Evolutionary conservation across 192 early-diverging fungal species (phyloP).

Genomic region (Podochytrium sp.): DNA sequence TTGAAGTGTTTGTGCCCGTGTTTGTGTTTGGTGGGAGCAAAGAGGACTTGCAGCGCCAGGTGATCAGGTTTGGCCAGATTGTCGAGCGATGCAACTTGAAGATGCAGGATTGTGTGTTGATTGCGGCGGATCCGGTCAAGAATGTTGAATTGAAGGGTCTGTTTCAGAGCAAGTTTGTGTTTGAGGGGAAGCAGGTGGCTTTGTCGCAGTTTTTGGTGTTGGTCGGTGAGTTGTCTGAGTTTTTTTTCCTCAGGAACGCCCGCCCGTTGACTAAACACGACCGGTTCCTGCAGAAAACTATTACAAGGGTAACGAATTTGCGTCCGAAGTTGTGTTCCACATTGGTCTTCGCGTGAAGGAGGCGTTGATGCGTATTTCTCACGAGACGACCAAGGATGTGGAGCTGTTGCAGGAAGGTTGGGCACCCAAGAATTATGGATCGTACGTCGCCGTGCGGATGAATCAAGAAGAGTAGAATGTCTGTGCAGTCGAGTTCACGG

Average conservation of each 20-base stretch:
- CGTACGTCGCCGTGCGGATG: too few species aligned
- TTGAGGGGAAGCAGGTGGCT: background rate
- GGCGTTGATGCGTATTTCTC: slow-evolving; percentile 2
- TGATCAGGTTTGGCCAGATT: slow-evolving; percentile 5
- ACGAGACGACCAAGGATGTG: background rate
- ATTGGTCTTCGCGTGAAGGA: slow-evolving; percentile 16
- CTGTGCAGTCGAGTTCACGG: too few species aligned
- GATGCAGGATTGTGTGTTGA: slow-evolving; percentile 11
- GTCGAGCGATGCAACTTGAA: background rate
- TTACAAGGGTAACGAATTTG: slow-evolving; percentile 12
- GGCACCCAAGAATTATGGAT: too few species aligned
- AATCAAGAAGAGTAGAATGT: too few species aligned
- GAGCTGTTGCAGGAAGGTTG: background rate
- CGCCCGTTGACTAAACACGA: background rate
- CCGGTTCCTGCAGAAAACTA: background rate
- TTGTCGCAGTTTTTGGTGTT: slow-evolving; percentile 10
- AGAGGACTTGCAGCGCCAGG: background rate
- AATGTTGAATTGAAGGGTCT: background rate
- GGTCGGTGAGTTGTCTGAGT: background rate
- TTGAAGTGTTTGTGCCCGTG: slow-evolving; percentile 11
- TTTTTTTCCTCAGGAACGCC: background rate
- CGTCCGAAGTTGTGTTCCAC: slow-evolving; percentile 16
- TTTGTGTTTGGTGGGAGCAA: slow-evolving; percentile 11
- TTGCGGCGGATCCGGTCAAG: slow-evolving; percentile 2
- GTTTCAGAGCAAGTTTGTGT: background rate